These are phyloP conservation scores for Teunomyces kruisii DNA, from an alignment of 805 yeast species.

Conservation along the genomic window DNA sequence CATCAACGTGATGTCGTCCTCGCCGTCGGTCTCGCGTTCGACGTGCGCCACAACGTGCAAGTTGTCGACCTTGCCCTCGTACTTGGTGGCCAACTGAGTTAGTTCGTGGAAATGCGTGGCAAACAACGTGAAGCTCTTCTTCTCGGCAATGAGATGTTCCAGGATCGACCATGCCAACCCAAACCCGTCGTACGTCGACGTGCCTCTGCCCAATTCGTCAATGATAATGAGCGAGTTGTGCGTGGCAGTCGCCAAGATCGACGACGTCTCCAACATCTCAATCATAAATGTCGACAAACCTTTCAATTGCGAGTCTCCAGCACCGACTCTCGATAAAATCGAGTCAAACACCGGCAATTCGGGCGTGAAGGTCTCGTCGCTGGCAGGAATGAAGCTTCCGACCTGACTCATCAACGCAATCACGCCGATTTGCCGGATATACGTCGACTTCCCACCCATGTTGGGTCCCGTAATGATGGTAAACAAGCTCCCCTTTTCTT, in stretches of 20 bases:
- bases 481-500: conserved; percentile 55
- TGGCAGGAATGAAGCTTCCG: conserved; percentile 82
- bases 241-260: conserved; percentile 79
- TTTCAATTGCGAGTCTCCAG: conserved; percentile 95
- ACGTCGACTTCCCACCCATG: conserved; percentile 97
- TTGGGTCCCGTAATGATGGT: conserved; percentile 92
- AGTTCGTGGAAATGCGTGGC: conserved; percentile 98
- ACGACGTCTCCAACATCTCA: conserved; percentile 93
- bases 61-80: conserved; percentile 63
- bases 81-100: conserved; percentile 69
- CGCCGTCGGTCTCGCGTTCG: conserved; percentile 46
- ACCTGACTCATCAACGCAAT: conserved; percentile 84
- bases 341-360: conserved; percentile 87
- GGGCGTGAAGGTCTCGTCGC: conserved; percentile 46
- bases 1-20: conserved; percentile 75
- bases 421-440: conserved; percentile 85
- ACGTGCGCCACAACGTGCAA: conserved; percentile 93
- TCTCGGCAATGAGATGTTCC: conserved; percentile 71
- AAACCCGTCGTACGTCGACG: conserved; percentile 89
- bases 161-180: conserved; percentile 97
- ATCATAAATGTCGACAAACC: conserved; percentile 97
- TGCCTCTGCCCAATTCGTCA: conserved; percentile 96
- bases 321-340: conserved; percentile 95
- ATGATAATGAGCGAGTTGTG: conserved; percentile 78
- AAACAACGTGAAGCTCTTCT: conserved; percentile 79